Percentiles rank a stretch among this genome's conserved stretches.
Evolutionary conservation across 371 early-diverging fungal species (phyloP).

Genomic region (Haplosporangium sp.): DNA sequence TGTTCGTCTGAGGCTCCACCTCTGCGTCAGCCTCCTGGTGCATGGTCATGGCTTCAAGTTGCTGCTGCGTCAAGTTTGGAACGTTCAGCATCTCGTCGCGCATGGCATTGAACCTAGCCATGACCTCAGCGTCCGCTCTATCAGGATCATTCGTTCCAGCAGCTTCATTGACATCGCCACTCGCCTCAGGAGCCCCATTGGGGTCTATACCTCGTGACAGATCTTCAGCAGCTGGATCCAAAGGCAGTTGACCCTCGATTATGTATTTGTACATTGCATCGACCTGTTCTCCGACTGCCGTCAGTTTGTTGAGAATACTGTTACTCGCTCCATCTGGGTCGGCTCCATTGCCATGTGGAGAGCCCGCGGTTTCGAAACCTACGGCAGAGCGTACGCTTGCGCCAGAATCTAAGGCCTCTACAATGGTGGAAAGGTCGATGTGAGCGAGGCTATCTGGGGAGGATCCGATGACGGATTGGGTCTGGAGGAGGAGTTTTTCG

Average conservation of each 20-base stretch:
- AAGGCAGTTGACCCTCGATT: slow-evolving; percentile 24
- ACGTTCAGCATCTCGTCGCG: slow-evolving; percentile 16
- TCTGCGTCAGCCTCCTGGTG: neutral
- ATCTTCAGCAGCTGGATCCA: neutral
- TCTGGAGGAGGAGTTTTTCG: slow-evolving; percentile 3
- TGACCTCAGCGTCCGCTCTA: slow-evolving; percentile 5
- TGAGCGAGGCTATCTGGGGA: too few relatives aligned
- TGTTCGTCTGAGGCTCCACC: neutral
- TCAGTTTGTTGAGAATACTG: slow-evolving; percentile 19
- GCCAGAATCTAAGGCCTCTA: neutral
- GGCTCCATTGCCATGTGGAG: neutral
- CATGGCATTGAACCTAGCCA: slow-evolving; percentile 15
- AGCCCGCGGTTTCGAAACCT: too few relatives aligned
- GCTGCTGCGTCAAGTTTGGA: slow-evolving; percentile 21
- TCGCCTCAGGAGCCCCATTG: neutral
- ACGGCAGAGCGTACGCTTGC: too few relatives aligned
- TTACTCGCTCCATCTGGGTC: neutral
- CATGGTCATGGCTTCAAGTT: slow-evolving; percentile 7
- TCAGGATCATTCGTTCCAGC: neutral
- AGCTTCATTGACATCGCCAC: neutral
- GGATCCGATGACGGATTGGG: too few relatives aligned
- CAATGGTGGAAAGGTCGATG: neutral
- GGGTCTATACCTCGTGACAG: neutral
- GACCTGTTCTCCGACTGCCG: slow-evolving; percentile 18
- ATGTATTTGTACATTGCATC: slow-evolving; percentile 29